Evolutionary conservation across 148 eudicot genomes (phyloP), one percentile per base, ranked within the genome.

Genomic region (Camellia japonica): DNA sequence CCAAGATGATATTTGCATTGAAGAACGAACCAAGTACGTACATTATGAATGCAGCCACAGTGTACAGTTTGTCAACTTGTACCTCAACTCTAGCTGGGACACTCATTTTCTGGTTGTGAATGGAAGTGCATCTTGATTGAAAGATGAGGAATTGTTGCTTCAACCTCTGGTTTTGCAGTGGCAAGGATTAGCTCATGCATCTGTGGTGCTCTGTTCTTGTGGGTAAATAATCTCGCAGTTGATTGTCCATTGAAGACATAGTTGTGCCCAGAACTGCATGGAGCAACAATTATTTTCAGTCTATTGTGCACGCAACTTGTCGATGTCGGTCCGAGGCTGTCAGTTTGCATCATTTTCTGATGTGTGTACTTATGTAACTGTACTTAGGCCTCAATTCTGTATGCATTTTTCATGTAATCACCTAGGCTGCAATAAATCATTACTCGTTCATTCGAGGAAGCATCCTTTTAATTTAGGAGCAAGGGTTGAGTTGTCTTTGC

Each of bases 141-240:
- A 43, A 52, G 61, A 30, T 5, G 20, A 38, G 76, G 62, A 73
- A 5, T 73, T 73, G 63, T 73, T 58, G 52, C 74, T 13, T 72
- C 60, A 54, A 51, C 5, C 11, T 63, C 12, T 51, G 59, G 42
- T 49, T 51, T 42, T 59, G 62, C 20, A 16, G n/a, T 3, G 62
- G 3, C 62, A 16, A 59, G 62, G 62, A 59, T 59, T 59, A 59
- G 62, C 19, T 59, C 18, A 16, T 6, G 62, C 62, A 59, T 59
- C 62, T 59, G 62, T 16, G 62, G 67, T 23, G 42, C 67, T 63
- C 41, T 4, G 20, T 62, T 16, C 23, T 62, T n/a, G 38, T 63
- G 41, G 67, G 67, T 19, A 62, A n/a, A 16, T 62, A 30, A 30
- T 63, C 41, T 63, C 41, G 1, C 18, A 15, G 10, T 63, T 63